Evolutionary conservation across 495 filamentous ascomycete species (phyloP).

Genomic region (Penicillium paradoxum): DNA sequence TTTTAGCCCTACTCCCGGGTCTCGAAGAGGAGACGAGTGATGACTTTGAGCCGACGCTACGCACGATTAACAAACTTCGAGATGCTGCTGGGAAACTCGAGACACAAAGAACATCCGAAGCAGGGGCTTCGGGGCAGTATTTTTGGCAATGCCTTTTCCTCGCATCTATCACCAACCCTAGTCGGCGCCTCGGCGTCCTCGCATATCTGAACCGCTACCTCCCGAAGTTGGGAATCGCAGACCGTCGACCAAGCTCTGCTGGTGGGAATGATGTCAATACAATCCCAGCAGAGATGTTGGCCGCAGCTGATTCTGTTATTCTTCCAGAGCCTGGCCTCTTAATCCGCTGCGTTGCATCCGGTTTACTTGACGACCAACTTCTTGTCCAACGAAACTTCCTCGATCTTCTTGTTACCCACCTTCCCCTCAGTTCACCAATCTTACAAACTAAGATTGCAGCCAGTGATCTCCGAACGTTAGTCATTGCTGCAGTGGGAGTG

Average conservation of each 20-base stretch:
- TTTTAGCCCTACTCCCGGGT: slow-evolving; percentile 81
- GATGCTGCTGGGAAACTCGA: slow-evolving; percentile 53
- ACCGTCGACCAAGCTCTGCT: slow-evolving; percentile 30
- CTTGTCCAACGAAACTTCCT: slow-evolving; percentile 92
- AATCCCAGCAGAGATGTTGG: slow-evolving; percentile 26
- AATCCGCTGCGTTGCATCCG: slow-evolving; percentile 83
- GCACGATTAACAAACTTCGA: slow-evolving; percentile 72
- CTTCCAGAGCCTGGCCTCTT: slow-evolving; percentile 91
- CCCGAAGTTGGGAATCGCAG: slow-evolving; percentile 58
- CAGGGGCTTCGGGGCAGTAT: slow-evolving; percentile 67
- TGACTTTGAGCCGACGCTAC: slow-evolving; percentile 86
- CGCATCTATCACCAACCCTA: slow-evolving; percentile 81
- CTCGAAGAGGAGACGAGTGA: slow-evolving; percentile 95
- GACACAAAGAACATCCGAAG: slow-evolving; percentile 39
- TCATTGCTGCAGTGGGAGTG: slow-evolving; percentile 77
- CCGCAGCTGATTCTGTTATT: slow-evolving; percentile 66
- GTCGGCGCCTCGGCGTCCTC: slow-evolving; percentile 76
- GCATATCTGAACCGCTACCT: slow-evolving; percentile 77
- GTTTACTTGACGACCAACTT: slow-evolving; percentile 82
- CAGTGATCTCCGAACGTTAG: slow-evolving; percentile 72
- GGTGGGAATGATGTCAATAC: slow-evolving; percentile 19
- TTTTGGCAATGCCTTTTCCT: slow-evolving; percentile 99
- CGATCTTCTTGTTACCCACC: slow-evolving; percentile 83
- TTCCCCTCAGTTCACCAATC: slow-evolving; percentile 83
- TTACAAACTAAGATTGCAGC: slow-evolving; percentile 66